A percentile compares a stretch with the other conserved stretches of the same genome.
Conservation (phyloP, 768 basidiomycete species). For the Leccinum broughii region DNA sequence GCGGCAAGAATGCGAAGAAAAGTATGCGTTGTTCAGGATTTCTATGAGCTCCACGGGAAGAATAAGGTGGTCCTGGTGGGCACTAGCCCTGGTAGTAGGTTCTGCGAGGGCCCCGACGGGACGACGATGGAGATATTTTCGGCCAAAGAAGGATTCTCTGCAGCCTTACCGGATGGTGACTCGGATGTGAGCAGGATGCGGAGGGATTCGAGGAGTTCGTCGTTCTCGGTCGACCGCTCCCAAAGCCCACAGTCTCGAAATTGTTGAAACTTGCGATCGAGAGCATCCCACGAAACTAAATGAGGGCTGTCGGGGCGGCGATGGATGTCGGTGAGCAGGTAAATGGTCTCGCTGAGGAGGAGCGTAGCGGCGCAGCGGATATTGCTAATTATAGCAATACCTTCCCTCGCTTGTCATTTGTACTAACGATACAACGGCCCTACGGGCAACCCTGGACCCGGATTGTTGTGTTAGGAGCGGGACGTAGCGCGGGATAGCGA, state of each 20-base stretch:
- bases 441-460: too few relatives aligned
- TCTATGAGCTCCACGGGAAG: constrained; percentile 60
- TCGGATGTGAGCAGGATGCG: constrained; percentile 14
- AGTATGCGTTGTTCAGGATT: constrained; percentile 58
- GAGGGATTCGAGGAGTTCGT: constrained; percentile 30
- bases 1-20: constrained; percentile 66
- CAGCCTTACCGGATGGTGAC: not conserved
- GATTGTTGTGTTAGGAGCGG: too few relatives aligned
- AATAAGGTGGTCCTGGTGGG: constrained; percentile 22
- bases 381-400: too few relatives aligned
- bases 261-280: constrained; percentile 21
- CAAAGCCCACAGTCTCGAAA: constrained; percentile 29
- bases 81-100: constrained; percentile 19
- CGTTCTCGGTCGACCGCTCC: constrained; percentile 27
- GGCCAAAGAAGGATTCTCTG: not conserved
- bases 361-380: constrained; percentile 2
- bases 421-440: too few relatives aligned
- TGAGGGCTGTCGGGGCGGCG: constrained; percentile 19
- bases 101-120: constrained; percentile 13
- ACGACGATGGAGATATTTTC: constrained; percentile 19
- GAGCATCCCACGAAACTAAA: constrained; percentile 26
- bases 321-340: constrained; percentile 22
- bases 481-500: too few relatives aligned
- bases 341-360: constrained; percentile 25
- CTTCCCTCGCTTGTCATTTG: too few relatives aligned